phyloP scores from a whole-genome alignment of 2,329 filamentous ascomycete species.

The Mycocentrospora acerina region DNA sequence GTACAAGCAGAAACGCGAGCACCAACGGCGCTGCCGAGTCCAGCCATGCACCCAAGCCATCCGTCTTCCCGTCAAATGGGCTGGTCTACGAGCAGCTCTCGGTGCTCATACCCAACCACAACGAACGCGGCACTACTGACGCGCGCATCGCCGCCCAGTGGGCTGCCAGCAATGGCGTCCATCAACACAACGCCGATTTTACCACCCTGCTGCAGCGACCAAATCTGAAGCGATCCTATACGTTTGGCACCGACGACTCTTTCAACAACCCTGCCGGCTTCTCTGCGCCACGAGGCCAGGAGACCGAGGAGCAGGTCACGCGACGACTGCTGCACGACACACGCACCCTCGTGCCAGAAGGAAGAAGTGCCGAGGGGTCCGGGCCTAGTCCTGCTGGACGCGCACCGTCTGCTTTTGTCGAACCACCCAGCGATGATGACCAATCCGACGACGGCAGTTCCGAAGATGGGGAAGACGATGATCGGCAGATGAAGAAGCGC shows the following conservation, averaged over 20 bases:
- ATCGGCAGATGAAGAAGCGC: conserved; percentile 23
- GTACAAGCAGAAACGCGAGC: conserved; percentile 3
- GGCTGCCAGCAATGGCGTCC: conserved; percentile 18
- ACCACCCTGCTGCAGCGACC: conserved; percentile 16
- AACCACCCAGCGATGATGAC: conserved; percentile 20
- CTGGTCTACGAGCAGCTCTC: conserved; percentile 33
- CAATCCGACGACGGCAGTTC: conserved; percentile 26
- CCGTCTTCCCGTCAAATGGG: conserved; percentile 27
- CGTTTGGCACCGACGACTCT: conserved; percentile 39
- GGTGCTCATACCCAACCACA: conserved; percentile 31
- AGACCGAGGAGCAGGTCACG: conserved; percentile 25
- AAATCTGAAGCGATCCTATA: conserved; percentile 32
- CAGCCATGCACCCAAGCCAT: conserved; percentile 11
- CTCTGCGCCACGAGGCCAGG: conserved; percentile 19
- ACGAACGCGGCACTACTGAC: conserved; percentile 29
- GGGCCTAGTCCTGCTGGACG: conserved; percentile 11
- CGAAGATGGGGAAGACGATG: conserved; percentile 22
- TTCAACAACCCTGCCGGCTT: conserved; percentile 37
- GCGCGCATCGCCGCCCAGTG: conserved; percentile 32
- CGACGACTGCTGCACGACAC: conserved; percentile 27
- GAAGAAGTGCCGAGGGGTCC: conserved; percentile 9
- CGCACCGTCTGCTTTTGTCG: conserved; percentile 3
- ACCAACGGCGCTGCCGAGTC: conserved; percentile 7
- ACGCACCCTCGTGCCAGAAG: conserved; percentile 13
- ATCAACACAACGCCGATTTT: conserved; percentile 21